phyloP scores from a whole-genome alignment of 2,329 filamentous ascomycete species.

The Fusarium citri region DNA sequence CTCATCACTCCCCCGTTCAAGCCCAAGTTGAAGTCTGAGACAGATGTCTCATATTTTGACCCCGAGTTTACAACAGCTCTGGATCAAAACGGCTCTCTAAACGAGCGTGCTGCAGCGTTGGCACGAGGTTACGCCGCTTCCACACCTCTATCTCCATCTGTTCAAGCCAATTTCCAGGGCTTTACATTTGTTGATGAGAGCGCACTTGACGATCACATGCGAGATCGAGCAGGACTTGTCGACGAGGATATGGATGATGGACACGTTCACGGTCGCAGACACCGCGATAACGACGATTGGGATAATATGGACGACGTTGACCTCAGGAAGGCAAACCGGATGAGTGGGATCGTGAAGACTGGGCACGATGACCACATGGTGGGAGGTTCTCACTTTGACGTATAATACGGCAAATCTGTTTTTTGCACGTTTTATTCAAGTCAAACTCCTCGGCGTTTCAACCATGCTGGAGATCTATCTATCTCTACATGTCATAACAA shows the following conservation, averaged over 20 bases:
- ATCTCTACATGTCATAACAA: conserved; percentile 43
- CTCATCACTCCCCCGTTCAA: conserved; percentile 96
- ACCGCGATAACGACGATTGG: conserved; percentile 62
- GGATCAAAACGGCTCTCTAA: conserved; percentile 86
- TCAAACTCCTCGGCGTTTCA: conserved; percentile 43
- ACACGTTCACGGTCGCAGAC: conserved; percentile 56
- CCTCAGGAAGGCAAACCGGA: conserved; percentile 65
- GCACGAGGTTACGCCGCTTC: conserved; percentile 88
- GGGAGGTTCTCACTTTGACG: conserved; percentile 71
- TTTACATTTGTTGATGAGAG: conserved; percentile 99
- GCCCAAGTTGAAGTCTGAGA: conserved; percentile 94
- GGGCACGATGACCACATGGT: conserved; percentile 73
- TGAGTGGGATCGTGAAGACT: conserved; percentile 72
- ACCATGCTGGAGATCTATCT: conserved; percentile 41
- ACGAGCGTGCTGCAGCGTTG: conserved; percentile 88
- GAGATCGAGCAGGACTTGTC: conserved; percentile 59
- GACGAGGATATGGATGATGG: conserved; percentile 72
- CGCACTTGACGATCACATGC: conserved; percentile 88
- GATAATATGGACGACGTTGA: conserved; percentile 69
- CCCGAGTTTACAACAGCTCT: conserved; percentile 97
- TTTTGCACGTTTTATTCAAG: conserved; percentile 30
- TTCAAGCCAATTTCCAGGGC: conserved; percentile 97
- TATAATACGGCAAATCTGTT: conserved; percentile 56
- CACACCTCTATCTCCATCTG: conserved; percentile 91
- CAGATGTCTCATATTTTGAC: conserved; percentile 98